Percentiles rank a stretch among this genome's conserved stretches.
Conservation (phyloP, 2,329 filamentous ascomycete genomes). For the Fusarium illudens region DNA sequence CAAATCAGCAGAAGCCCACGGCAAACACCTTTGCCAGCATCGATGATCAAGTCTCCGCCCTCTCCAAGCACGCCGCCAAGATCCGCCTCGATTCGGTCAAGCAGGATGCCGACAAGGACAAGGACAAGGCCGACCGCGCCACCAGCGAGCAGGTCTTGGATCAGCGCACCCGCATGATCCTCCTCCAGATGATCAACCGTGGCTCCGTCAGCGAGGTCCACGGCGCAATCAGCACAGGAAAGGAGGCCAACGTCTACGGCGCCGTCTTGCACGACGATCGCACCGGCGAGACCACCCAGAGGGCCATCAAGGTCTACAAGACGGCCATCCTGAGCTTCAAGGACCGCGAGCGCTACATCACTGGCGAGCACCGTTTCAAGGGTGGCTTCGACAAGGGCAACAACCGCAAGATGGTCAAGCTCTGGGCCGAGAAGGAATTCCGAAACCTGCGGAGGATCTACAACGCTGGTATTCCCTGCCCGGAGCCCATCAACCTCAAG, state of each 20-base stretch:
- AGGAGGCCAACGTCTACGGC: slow-evolving; percentile 98
- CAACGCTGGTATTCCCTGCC: slow-evolving; percentile 85
- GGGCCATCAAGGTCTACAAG: slow-evolving; percentile 99
- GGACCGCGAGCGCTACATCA: slow-evolving; percentile 94
- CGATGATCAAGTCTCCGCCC: slow-evolving; percentile 87
- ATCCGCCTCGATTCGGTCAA: slow-evolving; percentile 78
- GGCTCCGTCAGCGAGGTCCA: slow-evolving; percentile 90
- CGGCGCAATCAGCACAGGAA: slow-evolving; percentile 94
- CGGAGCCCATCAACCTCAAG: slow-evolving; percentile 87
- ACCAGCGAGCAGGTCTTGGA: slow-evolving; percentile 96
- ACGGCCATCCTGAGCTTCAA: slow-evolving; percentile 98
- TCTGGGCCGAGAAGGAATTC: slow-evolving; percentile 99
- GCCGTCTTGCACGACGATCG: slow-evolving; percentile 72
- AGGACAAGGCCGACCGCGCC: slow-evolving; percentile 91
- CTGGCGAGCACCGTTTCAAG: slow-evolving; percentile 91
- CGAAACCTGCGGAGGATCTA: slow-evolving; percentile 89
- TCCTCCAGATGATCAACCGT: slow-evolving; percentile 95
- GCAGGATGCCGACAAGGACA: slow-evolving; percentile 63
- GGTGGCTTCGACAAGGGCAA: slow-evolving; percentile 92
- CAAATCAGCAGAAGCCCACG: slow-evolving; percentile 80
- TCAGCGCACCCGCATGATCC: slow-evolving; percentile 91
- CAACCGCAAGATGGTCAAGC: slow-evolving; percentile 95
- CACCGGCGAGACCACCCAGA: slow-evolving; percentile 68
- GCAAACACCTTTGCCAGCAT: slow-evolving; percentile 82
- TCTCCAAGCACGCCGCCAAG: slow-evolving; percentile 86